phyloP scores from a whole-genome alignment of 1,284 basidiomycete genomes.

The Leccinum variabile region DNA sequence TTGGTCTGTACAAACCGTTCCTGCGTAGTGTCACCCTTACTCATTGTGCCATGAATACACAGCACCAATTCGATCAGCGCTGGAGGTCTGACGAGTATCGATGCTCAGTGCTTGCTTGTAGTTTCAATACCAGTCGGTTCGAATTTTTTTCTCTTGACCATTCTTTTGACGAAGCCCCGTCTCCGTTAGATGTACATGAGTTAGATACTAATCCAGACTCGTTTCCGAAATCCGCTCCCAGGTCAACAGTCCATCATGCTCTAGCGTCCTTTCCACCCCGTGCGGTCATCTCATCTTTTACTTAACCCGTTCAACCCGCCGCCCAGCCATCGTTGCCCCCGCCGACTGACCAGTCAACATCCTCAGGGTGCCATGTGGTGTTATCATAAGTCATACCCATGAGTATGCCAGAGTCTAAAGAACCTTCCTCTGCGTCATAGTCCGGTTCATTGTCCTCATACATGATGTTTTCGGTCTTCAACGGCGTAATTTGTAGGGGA shows the following conservation, averaged over 20 bases:
- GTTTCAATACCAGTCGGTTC: constrained; percentile 28
- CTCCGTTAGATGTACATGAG: constrained; percentile 26
- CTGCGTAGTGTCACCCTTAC: neutral
- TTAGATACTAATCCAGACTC: constrained; percentile 27
- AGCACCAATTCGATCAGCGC: constrained; percentile 22
- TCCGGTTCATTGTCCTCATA: constrained; percentile 24
- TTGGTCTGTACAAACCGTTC: constrained; percentile 54
- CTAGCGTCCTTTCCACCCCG: constrained; percentile 1
- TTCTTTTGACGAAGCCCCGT: constrained; percentile 6
- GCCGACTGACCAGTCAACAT: constrained; percentile 18
- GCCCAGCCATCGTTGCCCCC: constrained; percentile 13
- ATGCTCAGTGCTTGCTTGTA: neutral
- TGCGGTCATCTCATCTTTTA: neutral
- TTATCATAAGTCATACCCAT: constrained; percentile 16
- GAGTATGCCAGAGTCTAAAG: constrained; percentile 32
- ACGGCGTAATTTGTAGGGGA: constrained; percentile 5
- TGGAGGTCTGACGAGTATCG: constrained; percentile 20
- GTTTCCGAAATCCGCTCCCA: constrained; percentile 10
- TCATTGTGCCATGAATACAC: constrained; percentile 7
- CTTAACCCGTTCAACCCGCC: constrained; percentile 3
- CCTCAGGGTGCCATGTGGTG: constrained; percentile 8
- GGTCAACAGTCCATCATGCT: neutral
- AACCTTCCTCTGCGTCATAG: constrained; percentile 17
- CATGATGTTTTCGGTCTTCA: constrained; percentile 14
- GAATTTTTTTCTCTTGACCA: neutral